phyloP scores from a whole-genome alignment of 257 asterid species.

The Penstemon eatonii region DNA sequence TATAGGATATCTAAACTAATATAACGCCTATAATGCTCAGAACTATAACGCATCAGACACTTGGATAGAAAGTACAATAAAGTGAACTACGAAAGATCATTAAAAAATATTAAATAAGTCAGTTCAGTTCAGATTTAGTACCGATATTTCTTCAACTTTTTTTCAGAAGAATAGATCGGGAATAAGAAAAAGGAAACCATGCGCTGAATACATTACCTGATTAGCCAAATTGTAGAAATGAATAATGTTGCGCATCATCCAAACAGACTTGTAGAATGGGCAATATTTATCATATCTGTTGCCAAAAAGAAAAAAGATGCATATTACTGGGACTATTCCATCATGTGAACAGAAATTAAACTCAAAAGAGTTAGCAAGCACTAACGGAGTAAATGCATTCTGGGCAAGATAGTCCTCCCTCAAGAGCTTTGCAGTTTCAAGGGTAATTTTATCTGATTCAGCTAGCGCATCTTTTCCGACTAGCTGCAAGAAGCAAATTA shows the following conservation, averaged over 20 bases:
- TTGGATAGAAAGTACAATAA: neutral
- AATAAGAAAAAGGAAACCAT: neutral
- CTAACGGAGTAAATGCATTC: slow-evolving; percentile 99
- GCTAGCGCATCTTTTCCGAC: slow-evolving; percentile 99
- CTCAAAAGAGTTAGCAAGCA: slow-evolving; percentile 20
- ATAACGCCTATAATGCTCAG: too few species aligned
- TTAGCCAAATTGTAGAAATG: slow-evolving; percentile 96
- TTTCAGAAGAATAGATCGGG: neutral
- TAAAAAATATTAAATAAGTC: neutral
- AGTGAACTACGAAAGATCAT: neutral
- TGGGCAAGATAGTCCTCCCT: slow-evolving; percentile 99
- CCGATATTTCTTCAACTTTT: neutral
- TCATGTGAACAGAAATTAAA: slow-evolving; percentile 4
- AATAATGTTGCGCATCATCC: slow-evolving; percentile 99
- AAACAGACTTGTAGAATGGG: slow-evolving; percentile 98
- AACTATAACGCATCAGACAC: neutral
- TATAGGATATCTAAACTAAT: too few species aligned
- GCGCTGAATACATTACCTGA: slow-evolving; percentile 57
- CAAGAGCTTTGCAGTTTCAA: slow-evolving; percentile 98
- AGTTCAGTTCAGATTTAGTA: neutral
- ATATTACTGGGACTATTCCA: slow-evolving; percentile 11
- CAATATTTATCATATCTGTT: slow-evolving; percentile 90
- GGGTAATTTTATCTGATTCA: slow-evolving; percentile 90
- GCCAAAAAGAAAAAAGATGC: slow-evolving; percentile 24
- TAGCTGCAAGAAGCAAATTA: slow-evolving; percentile 58